These are phyloP conservation scores for Elaeis guineensis DNA, from an alignment of 176 grass and related monocot genomes.

Conservation along the genomic window DNA sequence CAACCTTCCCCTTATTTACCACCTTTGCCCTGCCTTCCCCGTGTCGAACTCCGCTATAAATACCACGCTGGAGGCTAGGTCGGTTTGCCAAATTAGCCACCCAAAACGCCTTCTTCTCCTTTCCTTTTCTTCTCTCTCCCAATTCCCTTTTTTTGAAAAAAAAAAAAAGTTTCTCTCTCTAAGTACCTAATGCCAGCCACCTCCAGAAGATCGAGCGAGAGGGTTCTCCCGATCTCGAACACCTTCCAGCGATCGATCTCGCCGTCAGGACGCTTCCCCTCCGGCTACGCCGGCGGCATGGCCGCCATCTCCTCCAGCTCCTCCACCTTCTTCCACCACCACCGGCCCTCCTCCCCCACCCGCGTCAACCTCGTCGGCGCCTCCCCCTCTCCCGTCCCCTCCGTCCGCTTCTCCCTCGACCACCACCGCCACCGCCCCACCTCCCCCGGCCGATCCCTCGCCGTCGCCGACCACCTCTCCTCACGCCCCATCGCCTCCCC, in stretches of 20 bases:
- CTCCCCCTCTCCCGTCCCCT: not conserved
- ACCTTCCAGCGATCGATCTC: not conserved
- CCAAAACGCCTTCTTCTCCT: no score
- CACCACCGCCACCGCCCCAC: not conserved
- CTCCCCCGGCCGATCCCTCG: not conserved
- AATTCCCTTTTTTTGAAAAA: no score
- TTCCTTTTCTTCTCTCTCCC: no score
- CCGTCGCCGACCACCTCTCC: not conserved
- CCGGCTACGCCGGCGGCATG: not conserved
- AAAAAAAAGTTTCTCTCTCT: not conserved
- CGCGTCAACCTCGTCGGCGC: not conserved
- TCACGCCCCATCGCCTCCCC: not conserved
- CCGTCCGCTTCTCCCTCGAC: not conserved
- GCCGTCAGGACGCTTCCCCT: not conserved
- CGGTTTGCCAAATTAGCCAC: no score
- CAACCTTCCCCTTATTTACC: no score
- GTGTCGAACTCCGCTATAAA: no score
- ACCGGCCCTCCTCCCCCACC: no score
- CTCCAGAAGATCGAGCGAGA: not conserved
- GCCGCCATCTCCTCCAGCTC: no score
- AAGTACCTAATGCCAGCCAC: not conserved
- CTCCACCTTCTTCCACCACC: no score
- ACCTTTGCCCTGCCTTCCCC: no score
- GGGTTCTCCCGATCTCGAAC: not conserved
- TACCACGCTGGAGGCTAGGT: no score